Base-by-base conservation (phyloP, 1,284 basidiomycete species). In the Trametes versicolor region DNA sequence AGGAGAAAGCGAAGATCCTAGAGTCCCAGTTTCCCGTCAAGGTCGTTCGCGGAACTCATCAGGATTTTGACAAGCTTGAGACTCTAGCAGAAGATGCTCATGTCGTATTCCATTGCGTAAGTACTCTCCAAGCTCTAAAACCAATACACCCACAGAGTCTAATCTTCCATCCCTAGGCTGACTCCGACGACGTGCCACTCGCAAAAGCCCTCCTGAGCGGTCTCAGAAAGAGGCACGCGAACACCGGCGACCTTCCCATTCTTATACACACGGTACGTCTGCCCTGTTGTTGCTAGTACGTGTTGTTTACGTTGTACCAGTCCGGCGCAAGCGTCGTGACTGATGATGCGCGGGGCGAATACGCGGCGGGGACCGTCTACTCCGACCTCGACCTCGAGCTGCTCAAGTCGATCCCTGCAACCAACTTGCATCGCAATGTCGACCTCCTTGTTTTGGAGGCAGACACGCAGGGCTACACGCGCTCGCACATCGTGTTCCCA, bases 201-300 rank as follows among this genome's bases (percentile, higher is more conserved):
- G 78, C 79, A 0, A 66, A 79, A 41, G 81, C 81, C 1, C 81
- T 82, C 19, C 68, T 87, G 45, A 72, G 71, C 10, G 85, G 85
- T 0, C 65, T 84, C 58, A 81, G 79, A 73, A 79, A 77, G 58
- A 75, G 81, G 34, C 78, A 81, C 61, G 76, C 81, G 21, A 74
- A 70, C 32, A 79, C 78, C 17, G 83, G 83, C 8, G 78, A 75
- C 13, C 64, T 74, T 7, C 79, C 84, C 1, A 79, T 82, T 47
- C 77, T 85, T 43, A 86, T 88, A 49, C 83, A 87, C 70, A 86
- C 84, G 0, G 85, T 86, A 67, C 58, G 82, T 75, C 17, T 4
- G 1, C 37, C 19, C 23, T 0, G 25, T 7, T 6, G 17, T 9
- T 39, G 36, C 49, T n/a, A 17, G 27, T 6, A 5, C 1, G 5